Evolutionary conservation across 1,139 yeast species (phyloP).

Genomic region (Suhomyces ambrosiae): DNA sequence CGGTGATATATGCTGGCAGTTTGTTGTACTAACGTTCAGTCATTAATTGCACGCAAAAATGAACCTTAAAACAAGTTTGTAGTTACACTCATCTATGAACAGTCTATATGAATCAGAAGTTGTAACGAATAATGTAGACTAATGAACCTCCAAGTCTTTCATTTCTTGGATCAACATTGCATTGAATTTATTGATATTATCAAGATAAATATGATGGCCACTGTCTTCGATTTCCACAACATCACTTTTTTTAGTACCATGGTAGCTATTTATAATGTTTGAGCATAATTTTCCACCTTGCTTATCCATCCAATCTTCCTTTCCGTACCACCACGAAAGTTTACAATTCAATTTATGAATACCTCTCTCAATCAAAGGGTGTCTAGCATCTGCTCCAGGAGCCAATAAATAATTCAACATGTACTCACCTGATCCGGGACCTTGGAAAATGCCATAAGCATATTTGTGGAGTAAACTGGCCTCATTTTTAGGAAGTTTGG

Average conservation of each 20-base stretch:
- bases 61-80: too few species aligned
- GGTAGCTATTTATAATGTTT: constrained; percentile 32
- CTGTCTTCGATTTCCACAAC: constrained; percentile 52
- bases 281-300: constrained; percentile 54
- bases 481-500: constrained; percentile 39
- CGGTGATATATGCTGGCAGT: too few species aligned
- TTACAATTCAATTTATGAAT: constrained; percentile 53
- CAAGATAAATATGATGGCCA: constrained; percentile 76
- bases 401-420: constrained; percentile 66
- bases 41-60: too few species aligned
- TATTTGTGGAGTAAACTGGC: constrained; percentile 62
- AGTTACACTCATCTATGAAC: too few species aligned
- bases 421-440: constrained; percentile 76
- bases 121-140: not conserved
- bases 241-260: constrained; percentile 34
- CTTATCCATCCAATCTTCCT: constrained; percentile 76
- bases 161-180: constrained; percentile 48
- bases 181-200: constrained; percentile 56
- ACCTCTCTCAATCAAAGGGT: constrained; percentile 56
- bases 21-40: too few species aligned
- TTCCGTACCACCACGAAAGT: constrained; percentile 71
- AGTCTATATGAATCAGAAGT: too few species aligned
- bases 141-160: constrained; percentile 18
- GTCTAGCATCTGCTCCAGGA: constrained; percentile 76
- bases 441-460: constrained; percentile 69